Percentiles rank a stretch among this genome's conserved stretches.
phyloP scores from a whole-genome alignment of 768 basidiomycete species.

The Dacryopinax primogenitus region DNA sequence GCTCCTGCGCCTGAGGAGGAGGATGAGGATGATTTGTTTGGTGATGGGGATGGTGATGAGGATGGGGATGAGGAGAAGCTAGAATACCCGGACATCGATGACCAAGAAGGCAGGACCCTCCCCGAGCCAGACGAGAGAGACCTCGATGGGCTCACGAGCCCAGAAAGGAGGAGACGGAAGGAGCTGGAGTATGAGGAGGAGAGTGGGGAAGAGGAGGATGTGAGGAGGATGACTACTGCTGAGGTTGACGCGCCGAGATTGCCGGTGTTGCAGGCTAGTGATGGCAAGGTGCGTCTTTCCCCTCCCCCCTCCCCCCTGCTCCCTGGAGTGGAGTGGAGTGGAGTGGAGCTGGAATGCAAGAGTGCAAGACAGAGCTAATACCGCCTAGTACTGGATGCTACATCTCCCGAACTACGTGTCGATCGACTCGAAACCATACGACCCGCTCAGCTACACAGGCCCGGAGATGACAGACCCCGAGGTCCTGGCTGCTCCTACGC shows the following conservation, averaged over 20 bases:
- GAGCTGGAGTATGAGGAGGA: constrained; percentile 75
- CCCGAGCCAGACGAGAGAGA: not conserved
- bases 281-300: constrained; percentile 63
- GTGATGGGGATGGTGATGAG: constrained; percentile 17
- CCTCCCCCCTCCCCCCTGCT: not conserved
- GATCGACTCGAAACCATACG: constrained; percentile 80
- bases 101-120: not conserved
- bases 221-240: constrained; percentile 48
- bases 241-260: constrained; percentile 76
- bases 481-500: constrained; percentile 26
- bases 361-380: constrained; percentile 9
- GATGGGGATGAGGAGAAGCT: not conserved
- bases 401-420: constrained; percentile 89
- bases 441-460: constrained; percentile 70
- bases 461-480: constrained; percentile 68
- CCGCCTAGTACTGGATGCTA: constrained; percentile 72
- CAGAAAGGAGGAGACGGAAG: constrained; percentile 44
- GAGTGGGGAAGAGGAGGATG: constrained; percentile 40
- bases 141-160: constrained; percentile 47
- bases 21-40: constrained; percentile 21
- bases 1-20: constrained; percentile 7
- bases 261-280: constrained; percentile 63
- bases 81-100: constrained; percentile 8
- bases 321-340: not conserved
- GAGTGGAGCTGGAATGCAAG: not conserved